Evolutionary conservation across 371 early-diverging fungal species (phyloP).

Genomic region (Zopfochytrium polystomum): DNA sequence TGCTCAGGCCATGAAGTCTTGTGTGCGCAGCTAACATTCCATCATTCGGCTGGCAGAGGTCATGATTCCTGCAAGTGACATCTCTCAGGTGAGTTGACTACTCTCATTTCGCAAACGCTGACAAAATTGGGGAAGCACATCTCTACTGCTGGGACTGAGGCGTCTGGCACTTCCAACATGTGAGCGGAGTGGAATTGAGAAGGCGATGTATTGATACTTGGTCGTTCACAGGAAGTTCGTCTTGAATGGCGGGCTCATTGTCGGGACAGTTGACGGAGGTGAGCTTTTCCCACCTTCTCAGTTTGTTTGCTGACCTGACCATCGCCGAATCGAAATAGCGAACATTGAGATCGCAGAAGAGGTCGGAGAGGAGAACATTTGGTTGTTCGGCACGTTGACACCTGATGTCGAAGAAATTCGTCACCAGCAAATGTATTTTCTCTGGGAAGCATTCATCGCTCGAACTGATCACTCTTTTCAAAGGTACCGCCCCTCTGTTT

Average conservation of each 20-base stretch:
- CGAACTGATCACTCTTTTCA: background rate
- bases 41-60: conserved; percentile 35
- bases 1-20: no score
- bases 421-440: conserved; percentile 62
- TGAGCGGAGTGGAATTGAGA: no score
- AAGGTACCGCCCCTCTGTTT: conserved; percentile 62
- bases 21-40: no score
- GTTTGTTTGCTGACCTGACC: background rate
- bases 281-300: background rate
- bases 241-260: conserved; percentile 87
- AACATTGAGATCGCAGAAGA: conserved; percentile 94
- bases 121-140: conserved; percentile 27
- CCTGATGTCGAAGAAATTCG: conserved; percentile 86
- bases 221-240: no score
- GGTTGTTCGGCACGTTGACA: conserved; percentile 83
- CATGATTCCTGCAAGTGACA: conserved; percentile 89
- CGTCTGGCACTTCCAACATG: conserved; percentile 96
- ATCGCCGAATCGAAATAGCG: no score
- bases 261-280: conserved; percentile 48
- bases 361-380: conserved; percentile 90
- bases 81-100: no score
- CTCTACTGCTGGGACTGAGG: conserved; percentile 74
- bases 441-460: background rate
- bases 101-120: conserved; percentile 78
- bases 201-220: no score